Percentiles rank a stretch among this genome's conserved stretches.
phyloP scores from a whole-genome alignment of 768 basidiomycete genomes.

The Tephrocybe sp. region DNA sequence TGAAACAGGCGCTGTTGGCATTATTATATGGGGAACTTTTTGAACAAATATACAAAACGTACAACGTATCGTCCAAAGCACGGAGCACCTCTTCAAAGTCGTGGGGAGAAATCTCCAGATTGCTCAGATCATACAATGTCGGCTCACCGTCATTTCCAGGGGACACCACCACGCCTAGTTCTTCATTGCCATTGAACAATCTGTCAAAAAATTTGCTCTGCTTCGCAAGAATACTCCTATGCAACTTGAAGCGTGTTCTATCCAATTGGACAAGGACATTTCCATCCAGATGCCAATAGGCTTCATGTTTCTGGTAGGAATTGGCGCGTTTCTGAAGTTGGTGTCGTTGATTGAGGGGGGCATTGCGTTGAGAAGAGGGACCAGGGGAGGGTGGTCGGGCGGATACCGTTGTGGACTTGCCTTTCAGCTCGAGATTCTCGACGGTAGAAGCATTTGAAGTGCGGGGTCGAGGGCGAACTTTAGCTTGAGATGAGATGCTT shows the following conservation, averaged over 20 bases:
- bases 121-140: conserved; percentile 6
- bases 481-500: too few relatives aligned
- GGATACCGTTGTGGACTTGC: not conserved
- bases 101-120: conserved; percentile 11
- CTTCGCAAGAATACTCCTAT: conserved; percentile 16
- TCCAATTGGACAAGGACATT: conserved; percentile 14
- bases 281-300: conserved; percentile 18
- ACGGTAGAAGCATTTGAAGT: not conserved
- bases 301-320: conserved; percentile 7
- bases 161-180: conserved; percentile 6
- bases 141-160: not conserved
- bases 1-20: conserved; percentile 13
- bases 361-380: not conserved
- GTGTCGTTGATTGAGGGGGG: not conserved
- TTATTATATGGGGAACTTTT: not conserved
- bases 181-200: not conserved
- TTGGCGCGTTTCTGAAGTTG: not conserved
- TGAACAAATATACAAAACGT: conserved; percentile 9
- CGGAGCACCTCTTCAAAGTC: conserved; percentile 33
- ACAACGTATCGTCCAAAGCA: conserved; percentile 32
- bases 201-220: conserved; percentile 17
- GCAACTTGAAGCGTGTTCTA: conserved; percentile 13
- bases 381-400: not conserved
- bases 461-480: not conserved
- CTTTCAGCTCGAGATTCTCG: not conserved